Percentiles rank a stretch among this genome's conserved stretches.
Evolutionary conservation across 331 rosid genomes (phyloP).

Genomic region (Quercus phellos): DNA sequence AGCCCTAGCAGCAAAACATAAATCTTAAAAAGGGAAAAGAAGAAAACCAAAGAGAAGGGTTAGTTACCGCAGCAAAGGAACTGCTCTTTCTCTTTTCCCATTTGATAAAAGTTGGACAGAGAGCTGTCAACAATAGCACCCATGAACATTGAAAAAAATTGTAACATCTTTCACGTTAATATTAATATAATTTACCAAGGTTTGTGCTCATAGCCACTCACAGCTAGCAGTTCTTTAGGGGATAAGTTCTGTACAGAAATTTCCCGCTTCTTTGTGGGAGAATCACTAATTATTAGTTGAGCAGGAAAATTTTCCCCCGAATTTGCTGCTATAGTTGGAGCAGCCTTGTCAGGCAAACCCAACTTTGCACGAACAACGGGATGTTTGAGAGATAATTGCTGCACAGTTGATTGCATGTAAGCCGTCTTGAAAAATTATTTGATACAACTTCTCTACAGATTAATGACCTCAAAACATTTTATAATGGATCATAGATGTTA

Average conservation of each 20-base stretch:
- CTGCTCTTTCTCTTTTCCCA: constrained; percentile 54
- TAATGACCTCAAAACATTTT: constrained; percentile 12
- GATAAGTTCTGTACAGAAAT: constrained; percentile 51
- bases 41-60: constrained; percentile 3
- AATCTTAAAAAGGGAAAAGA: background rate
- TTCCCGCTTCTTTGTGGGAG: constrained; percentile 45
- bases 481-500: background rate
- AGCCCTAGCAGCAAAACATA: background rate
- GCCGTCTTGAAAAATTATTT: background rate
- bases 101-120: constrained; percentile 54
- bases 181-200: constrained; percentile 4
- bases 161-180: background rate
- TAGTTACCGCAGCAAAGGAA: constrained; percentile 67
- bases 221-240: constrained; percentile 57
- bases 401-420: constrained; percentile 31
- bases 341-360: constrained; percentile 48
- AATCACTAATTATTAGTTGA: constrained; percentile 30
- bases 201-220: constrained; percentile 43
- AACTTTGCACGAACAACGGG: constrained; percentile 63
- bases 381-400: constrained; percentile 64
- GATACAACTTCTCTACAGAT: background rate
- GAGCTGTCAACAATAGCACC: constrained; percentile 51
- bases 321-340: constrained; percentile 22
- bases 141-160: constrained; percentile 16
- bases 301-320: constrained; percentile 30